A percentile compares a stretch with the other conserved stretches of the same genome.
phyloP scores from a whole-genome alignment of 192 early-diverging fungal species.

The Gryganskiella cystojenkinii region DNA sequence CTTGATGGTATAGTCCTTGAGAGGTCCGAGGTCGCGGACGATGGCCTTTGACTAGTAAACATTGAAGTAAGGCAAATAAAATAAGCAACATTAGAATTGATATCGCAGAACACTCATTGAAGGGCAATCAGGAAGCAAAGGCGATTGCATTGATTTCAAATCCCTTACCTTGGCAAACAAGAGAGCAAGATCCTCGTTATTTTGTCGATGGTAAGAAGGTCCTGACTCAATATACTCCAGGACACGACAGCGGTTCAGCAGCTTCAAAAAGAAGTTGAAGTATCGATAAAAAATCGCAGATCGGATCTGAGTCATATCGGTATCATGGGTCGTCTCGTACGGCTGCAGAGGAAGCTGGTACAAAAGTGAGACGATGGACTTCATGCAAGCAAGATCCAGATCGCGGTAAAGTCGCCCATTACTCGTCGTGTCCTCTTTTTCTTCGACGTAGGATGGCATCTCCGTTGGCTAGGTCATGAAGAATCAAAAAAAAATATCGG shows the following conservation, averaged over 20 bases:
- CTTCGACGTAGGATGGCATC: constrained; percentile 37
- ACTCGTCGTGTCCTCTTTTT: constrained; percentile 50
- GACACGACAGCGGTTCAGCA: constrained; percentile 72
- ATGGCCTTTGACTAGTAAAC: constrained; percentile 64
- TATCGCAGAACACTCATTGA: constrained; percentile 17
- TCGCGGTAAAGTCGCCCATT: constrained; percentile 77
- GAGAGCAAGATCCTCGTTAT: constrained; percentile 44
- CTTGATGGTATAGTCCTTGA: constrained; percentile 90
- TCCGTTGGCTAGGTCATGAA: constrained; percentile 52
- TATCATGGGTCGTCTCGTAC: constrained; percentile 65
- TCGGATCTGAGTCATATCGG: constrained; percentile 70
- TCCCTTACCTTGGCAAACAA: constrained; percentile 50
- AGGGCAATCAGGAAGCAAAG: background rate
- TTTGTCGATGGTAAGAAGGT: constrained; percentile 38
- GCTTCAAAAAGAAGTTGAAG: constrained; percentile 81
- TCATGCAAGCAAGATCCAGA: constrained; percentile 81
- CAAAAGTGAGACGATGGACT: constrained; percentile 76
- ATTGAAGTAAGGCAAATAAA: background rate
- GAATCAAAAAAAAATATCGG: constrained; percentile 1
- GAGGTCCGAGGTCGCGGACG: constrained; percentile 68
- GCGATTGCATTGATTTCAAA: background rate
- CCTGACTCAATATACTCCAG: constrained; percentile 65
- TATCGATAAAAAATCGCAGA: constrained; percentile 76
- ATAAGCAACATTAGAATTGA: constrained; percentile 1
- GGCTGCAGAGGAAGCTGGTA: constrained; percentile 79